Percentiles rank a stretch among this genome's conserved stretches.
Evolutionary conservation across 2,329 filamentous ascomycete genomes (phyloP).

Genomic region (Neoscytalidium dimidiatum): DNA sequence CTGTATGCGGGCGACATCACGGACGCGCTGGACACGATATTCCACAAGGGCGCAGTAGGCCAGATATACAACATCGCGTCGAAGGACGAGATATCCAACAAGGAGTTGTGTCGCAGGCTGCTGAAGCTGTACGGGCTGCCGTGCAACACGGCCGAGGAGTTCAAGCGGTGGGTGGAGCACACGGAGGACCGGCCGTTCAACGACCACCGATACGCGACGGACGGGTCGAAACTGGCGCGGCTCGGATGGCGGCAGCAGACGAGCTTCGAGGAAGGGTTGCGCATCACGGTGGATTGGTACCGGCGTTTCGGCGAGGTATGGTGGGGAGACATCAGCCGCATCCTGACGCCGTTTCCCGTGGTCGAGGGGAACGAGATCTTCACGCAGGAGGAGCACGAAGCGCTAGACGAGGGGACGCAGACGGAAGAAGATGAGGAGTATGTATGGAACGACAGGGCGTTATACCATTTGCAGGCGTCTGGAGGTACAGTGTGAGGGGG

Average conservation of each 20-base stretch:
- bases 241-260: conserved; percentile 41
- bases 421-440: conserved; percentile 23
- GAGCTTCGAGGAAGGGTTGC: conserved; percentile 38
- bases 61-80: conserved; percentile 84
- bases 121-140: conserved; percentile 62
- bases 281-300: conserved; percentile 42
- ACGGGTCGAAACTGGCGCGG: conserved; percentile 38
- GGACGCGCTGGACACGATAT: conserved; percentile 80
- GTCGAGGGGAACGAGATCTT: conserved; percentile 42
- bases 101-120: conserved; percentile 66
- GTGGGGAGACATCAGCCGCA: conserved; percentile 43
- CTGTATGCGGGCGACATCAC: conserved; percentile 78
- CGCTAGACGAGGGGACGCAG: conserved; percentile 24
- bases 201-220: conserved; percentile 41
- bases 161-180: conserved; percentile 69
- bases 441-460: conserved; percentile 31
- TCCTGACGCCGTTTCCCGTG: conserved; percentile 42
- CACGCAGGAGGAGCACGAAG: conserved; percentile 42
- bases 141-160: conserved; percentile 43
- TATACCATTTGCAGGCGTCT: conserved; percentile 26
- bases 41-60: conserved; percentile 73
- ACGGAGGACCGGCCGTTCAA: conserved; percentile 72
- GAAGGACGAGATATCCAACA: conserved; percentile 74
- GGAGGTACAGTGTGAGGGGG: conserved; percentile 21
- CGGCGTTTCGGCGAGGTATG: conserved; percentile 39